Evolutionary conservation across 2,329 filamentous ascomycete species (phyloP).

Genomic region (Atkinsonella texensis): DNA sequence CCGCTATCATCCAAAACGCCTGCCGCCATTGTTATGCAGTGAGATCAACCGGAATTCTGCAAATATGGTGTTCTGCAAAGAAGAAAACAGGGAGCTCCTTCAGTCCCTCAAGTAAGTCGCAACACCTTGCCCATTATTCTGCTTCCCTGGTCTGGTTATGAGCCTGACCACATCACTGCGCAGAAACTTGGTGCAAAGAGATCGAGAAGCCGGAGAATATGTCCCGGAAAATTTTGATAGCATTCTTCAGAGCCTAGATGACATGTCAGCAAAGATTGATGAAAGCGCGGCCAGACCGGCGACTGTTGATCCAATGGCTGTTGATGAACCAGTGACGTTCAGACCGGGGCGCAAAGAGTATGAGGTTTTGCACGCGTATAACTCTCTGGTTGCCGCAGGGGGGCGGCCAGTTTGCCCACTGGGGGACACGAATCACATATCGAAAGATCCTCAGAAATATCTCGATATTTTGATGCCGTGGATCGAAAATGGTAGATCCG

Average conservation of each 20-base stretch:
- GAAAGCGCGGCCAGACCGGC: background rate
- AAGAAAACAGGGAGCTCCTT: constrained; percentile 3
- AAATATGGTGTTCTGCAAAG: constrained; percentile 5
- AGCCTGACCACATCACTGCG: background rate
- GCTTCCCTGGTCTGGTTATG: background rate
- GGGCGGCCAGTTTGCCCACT: constrained; percentile 3
- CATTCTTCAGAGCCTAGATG: constrained; percentile 4
- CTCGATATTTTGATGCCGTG: constrained; percentile 2
- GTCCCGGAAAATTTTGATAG: constrained; percentile 4
- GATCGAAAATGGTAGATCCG: background rate
- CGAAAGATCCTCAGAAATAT: background rate
- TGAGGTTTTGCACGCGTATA: constrained; percentile 4
- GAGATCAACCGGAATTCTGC: background rate
- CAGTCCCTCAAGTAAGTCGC: constrained; percentile 5
- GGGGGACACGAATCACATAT: constrained; percentile 1
- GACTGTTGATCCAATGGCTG: background rate
- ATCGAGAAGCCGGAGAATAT: constrained; percentile 4
- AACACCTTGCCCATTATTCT: background rate
- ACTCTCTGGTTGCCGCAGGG: constrained; percentile 2
- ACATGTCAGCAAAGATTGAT: constrained; percentile 6
- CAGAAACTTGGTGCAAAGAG: constrained; percentile 3
- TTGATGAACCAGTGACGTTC: background rate
- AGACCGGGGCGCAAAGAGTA: constrained; percentile 6
- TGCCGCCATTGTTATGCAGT: background rate
- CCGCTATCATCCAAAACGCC: background rate